phyloP scores from a whole-genome alignment of 2,329 filamentous ascomycete species.

The Aspergillus uvarum region DNA sequence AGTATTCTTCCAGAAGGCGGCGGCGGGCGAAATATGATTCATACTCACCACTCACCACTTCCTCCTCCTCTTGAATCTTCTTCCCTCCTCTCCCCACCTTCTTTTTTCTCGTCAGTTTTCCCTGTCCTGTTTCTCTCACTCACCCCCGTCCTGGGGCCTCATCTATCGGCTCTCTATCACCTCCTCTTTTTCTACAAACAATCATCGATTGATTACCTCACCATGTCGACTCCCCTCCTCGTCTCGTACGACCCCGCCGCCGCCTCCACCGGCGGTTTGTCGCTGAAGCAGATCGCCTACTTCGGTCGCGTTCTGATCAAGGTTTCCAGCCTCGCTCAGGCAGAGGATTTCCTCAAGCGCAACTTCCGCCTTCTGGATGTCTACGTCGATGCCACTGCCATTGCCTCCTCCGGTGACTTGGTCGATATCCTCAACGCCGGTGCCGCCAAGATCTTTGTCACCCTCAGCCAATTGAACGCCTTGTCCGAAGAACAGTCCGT shows the following conservation, averaged over 20 bases:
- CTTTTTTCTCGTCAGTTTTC: neutral
- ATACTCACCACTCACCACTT: slow-evolving; percentile 4
- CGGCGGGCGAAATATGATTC: slow-evolving; percentile 13
- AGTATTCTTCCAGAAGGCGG: too few relatives aligned
- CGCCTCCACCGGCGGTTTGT: slow-evolving; percentile 51
- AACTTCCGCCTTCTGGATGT: slow-evolving; percentile 59
- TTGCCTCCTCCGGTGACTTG: slow-evolving; percentile 70
- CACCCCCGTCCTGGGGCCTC: neutral
- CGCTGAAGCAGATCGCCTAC: slow-evolving; percentile 56
- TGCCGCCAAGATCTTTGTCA: slow-evolving; percentile 80
- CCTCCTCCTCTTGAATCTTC: neutral
- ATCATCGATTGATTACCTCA: slow-evolving; percentile 5
- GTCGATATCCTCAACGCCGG: slow-evolving; percentile 80
- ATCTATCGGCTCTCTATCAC: neutral
- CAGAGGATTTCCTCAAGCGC: slow-evolving; percentile 55
- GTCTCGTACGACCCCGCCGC: slow-evolving; percentile 44
- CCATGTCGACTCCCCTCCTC: slow-evolving; percentile 45
- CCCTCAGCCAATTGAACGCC: slow-evolving; percentile 63
- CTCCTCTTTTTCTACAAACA: too few relatives aligned
- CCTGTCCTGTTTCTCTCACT: neutral
- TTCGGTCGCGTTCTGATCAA: slow-evolving; percentile 59
- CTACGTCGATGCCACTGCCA: slow-evolving; percentile 72
- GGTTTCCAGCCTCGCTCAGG: slow-evolving; percentile 43
- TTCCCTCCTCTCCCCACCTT: neutral
- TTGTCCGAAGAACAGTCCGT: slow-evolving; percentile 55